These are phyloP conservation scores for Penicillium sp. DNA, from an alignment of 2,329 filamentous ascomycete genomes.

Conservation along the genomic window DNA sequence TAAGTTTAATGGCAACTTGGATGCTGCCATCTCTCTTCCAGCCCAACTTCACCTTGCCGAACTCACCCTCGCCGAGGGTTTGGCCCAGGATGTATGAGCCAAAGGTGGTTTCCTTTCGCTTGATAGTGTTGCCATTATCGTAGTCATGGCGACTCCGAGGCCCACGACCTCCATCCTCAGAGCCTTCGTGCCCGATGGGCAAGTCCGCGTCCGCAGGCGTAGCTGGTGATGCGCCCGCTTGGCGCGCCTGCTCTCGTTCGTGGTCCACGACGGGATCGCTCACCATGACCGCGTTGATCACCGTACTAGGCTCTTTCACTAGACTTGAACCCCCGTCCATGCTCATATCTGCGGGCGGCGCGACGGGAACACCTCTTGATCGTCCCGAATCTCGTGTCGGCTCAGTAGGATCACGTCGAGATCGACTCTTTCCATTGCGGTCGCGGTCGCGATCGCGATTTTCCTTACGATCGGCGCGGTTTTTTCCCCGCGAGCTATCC, in stretches of 20 bases:
- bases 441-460: slow-evolving; percentile 35
- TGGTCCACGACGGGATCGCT: slow-evolving; percentile 74
- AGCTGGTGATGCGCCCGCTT: slow-evolving; percentile 57
- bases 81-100: slow-evolving; percentile 95
- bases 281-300: slow-evolving; percentile 74
- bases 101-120: slow-evolving; percentile 82
- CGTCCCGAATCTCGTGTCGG: slow-evolving; percentile 39
- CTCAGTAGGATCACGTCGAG: slow-evolving; percentile 41
- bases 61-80: slow-evolving; percentile 95
- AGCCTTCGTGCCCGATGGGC: slow-evolving; percentile 51
- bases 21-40: slow-evolving; percentile 96
- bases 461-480: slow-evolving; percentile 37
- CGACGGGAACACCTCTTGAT: slow-evolving; percentile 29
- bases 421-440: slow-evolving; percentile 42
- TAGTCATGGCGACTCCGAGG: slow-evolving; percentile 58
- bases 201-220: slow-evolving; percentile 47
- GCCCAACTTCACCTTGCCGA: slow-evolving; percentile 96
- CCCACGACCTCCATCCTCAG: slow-evolving; percentile 43
- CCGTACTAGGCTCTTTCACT: slow-evolving; percentile 74
- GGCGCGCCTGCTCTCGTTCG: slow-evolving; percentile 68
- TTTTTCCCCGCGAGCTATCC: slow-evolving; percentile 40
- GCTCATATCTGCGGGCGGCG: slow-evolving; percentile 33
- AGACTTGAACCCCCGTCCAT: slow-evolving; percentile 58
- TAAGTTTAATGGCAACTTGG: slow-evolving; percentile 96
- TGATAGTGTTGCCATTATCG: slow-evolving; percentile 56